phyloP scores from a whole-genome alignment of 495 filamentous ascomycete species.

The Neurospora intermedia region DNA sequence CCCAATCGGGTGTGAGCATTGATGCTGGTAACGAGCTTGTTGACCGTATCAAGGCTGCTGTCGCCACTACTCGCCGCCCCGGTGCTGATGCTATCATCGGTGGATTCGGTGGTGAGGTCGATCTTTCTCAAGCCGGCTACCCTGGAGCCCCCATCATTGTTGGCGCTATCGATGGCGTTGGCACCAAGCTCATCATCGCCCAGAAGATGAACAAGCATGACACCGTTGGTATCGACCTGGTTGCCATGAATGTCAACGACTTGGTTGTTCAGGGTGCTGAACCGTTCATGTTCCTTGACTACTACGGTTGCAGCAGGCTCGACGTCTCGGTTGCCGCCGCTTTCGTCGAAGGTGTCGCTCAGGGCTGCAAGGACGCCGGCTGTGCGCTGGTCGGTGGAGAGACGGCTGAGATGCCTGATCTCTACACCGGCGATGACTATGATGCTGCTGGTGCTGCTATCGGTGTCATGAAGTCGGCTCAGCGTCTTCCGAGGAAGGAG shows the following conservation, averaged over 20 bases:
- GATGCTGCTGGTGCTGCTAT: slow-evolving; percentile 83
- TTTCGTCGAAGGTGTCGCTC: slow-evolving; percentile 80
- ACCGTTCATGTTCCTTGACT: slow-evolving; percentile 91
- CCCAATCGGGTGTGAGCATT: slow-evolving; percentile 85
- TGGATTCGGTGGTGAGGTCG: slow-evolving; percentile 86
- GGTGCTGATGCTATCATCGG: slow-evolving; percentile 88
- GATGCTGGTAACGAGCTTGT: slow-evolving; percentile 87
- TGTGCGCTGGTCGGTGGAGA: slow-evolving; percentile 93
- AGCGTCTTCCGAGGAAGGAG: slow-evolving; percentile 62
- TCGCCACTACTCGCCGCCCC: slow-evolving; percentile 65
- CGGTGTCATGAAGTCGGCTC: slow-evolving; percentile 61
- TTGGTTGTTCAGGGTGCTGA: slow-evolving; percentile 90
- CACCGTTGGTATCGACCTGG: slow-evolving; percentile 89
- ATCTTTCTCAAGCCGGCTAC: slow-evolving; percentile 69
- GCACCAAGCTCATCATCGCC: slow-evolving; percentile 92
- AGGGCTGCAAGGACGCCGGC: slow-evolving; percentile 68
- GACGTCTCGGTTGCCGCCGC: slow-evolving; percentile 62
- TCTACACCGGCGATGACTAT: slow-evolving; percentile 76
- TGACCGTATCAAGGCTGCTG: slow-evolving; percentile 73
- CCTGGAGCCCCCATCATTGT: slow-evolving; percentile 65
- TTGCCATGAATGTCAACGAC: slow-evolving; percentile 99
- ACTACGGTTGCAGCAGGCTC: slow-evolving; percentile 82
- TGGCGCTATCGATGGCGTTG: slow-evolving; percentile 88
- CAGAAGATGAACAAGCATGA: slow-evolving; percentile 79
- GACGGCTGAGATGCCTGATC: slow-evolving; percentile 94